Percentiles rank a stretch among this genome's conserved stretches.
Evolutionary conservation across 2,329 filamentous ascomycete genomes (phyloP).

Genomic region (Colletotrichum tropicale): DNA sequence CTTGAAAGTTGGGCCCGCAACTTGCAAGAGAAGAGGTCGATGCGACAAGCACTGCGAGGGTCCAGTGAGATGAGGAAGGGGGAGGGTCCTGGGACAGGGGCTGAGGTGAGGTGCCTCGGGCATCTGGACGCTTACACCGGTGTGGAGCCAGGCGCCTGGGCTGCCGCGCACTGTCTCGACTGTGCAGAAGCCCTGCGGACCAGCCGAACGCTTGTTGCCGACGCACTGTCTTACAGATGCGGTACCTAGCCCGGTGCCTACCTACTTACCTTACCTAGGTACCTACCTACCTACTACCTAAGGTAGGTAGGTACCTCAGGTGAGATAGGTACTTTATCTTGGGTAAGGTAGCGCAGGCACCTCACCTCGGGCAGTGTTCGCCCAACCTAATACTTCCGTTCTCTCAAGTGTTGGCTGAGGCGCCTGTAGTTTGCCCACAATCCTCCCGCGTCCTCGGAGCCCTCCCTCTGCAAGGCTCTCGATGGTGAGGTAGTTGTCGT

Average conservation of each 20-base stretch:
- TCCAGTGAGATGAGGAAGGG: not conserved
- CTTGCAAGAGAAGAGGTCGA: not conserved
- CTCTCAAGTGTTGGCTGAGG: not conserved
- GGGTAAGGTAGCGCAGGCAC: not conserved
- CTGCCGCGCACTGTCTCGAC: not conserved
- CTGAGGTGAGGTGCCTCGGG: not conserved
- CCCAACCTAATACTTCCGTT: too few relatives aligned
- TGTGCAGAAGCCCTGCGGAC: not conserved
- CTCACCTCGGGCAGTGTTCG: not conserved
- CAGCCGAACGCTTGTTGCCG: not conserved
- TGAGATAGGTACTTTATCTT: too few relatives aligned
- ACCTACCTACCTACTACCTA: too few relatives aligned
- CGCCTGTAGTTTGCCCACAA: not conserved
- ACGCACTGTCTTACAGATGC: not conserved
- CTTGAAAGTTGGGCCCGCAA: not conserved
- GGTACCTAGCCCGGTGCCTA: too few relatives aligned
- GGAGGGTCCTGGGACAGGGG: not conserved
- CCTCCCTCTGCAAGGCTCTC: not conserved
- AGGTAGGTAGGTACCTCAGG: too few relatives aligned
- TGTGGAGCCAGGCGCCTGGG: not conserved
- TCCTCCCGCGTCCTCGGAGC: not conserved
- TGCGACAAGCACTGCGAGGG: not conserved
- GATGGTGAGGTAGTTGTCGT: not conserved
- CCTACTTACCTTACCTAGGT: not conserved
- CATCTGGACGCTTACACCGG: conserved; percentile 1